Base-by-base conservation (phyloP, 148 eudicot genomes). In the Linanthus parryae region DNA sequence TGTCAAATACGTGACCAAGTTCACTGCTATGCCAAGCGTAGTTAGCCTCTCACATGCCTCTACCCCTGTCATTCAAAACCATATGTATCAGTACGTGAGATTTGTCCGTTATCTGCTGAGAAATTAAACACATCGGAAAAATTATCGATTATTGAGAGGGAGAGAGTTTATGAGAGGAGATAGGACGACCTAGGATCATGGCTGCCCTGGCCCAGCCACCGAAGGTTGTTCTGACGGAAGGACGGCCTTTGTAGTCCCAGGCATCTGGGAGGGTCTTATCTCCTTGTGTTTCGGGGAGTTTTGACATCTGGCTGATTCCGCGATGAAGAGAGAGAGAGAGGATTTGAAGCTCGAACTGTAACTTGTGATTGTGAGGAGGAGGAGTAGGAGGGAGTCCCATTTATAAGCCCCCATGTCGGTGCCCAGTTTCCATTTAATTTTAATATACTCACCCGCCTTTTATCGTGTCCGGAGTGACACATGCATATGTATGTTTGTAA, bases 171-270 rank as follows among this genome's bases (percentile, higher is more conserved):
- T 41, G 50, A 47, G 16, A 50, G 20, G 5, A 8, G n/a, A n/a
- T n/a, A n/a, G n/a, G n/a, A n/a, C n/a, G n/a, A 89, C 97, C 97
- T 54, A 90, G 66, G 62, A 85, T 85, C 91, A 78, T 80, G 71
- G 95, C 88, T 52, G 95, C 82, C 26, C 81, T 72, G 37, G 74
- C 27, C 95, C 95, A 85, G 43, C 97, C 95, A 21, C 97, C 97
- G 51, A 85, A 73, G 45, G 75, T 55, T 63, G 77, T 67, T 26
- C 80, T 73, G 27, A 42, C 48, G 25, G 95, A 81, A 3, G 82
- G 85, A 25, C 64, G 74, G 52, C 97, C 92, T 54, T 76, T 85
- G 75, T 75, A 82, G 72, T 90, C 95, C 83, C 82, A 90, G 59
- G 95, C 95, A 64, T 90, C 95, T 2, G 58, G 68, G 49, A 90